Evolutionary conservation across 768 basidiomycete species (phyloP), one percentile per base, ranked within the genome.

Genomic region (Collybia mongolica): DNA sequence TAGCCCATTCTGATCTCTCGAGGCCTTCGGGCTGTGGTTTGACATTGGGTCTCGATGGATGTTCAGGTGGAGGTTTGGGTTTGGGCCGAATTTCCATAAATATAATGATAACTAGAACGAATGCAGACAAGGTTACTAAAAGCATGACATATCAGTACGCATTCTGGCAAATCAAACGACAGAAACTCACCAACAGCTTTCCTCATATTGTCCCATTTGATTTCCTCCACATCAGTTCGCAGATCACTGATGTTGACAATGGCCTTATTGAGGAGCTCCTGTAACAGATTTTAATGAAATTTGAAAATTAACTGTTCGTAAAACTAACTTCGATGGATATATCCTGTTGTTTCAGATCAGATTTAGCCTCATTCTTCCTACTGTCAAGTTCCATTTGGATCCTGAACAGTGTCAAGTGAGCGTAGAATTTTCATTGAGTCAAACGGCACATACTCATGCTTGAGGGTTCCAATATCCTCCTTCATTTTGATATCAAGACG

Each of bases 301-400:
- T 5, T 40, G 41, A 9, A 15, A 18, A 45, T 42, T 49, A 45
- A 49, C 20, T 19, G 26, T 39, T 6, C 22, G 44, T 48, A 42
- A 18, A 3, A 63, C 73, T 17, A 37, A 88, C 90, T 79, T 93
- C 91, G 35, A 96, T 92, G 29, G 74, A 71, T 52, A 98, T 88
- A 58, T 93, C 93, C 58, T 87, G 84, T 46, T 77, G 79, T 68
- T 94, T 96, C 52, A 90, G 61, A 45, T 98, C 94, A 1, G 84
- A 76, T 61, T 85, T 88, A 12, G 86, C 81, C 64, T 98, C 97
- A 56, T 88, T 92, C 74, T 94, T 98, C 50, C 96, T 79, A 54
- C 85, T 93, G 60, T 96, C 93, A 52, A 98, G 76, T 49, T 99
- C 97, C 85, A 98, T 93, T 67, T 98, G 94, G 44, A 95, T 91